Conservation (phyloP, 2,329 filamentous ascomycete genomes). For the Aspergillus carbonarius region DNA sequence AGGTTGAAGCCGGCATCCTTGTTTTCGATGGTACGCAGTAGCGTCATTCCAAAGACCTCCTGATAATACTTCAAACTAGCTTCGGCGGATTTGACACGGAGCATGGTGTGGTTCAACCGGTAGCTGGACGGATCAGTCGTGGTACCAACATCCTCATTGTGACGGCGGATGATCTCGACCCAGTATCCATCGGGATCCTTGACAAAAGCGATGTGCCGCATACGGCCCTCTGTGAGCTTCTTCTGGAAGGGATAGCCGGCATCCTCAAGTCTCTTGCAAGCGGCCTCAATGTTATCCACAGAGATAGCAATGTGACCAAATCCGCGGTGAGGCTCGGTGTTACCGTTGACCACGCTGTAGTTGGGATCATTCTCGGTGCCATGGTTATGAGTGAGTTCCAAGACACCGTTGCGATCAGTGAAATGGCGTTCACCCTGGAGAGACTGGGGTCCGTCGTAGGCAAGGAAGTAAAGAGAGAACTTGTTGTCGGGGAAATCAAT, state of each 20-base stretch:
- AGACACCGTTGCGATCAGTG: slow-evolving; percentile 80
- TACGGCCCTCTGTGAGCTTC: slow-evolving; percentile 83
- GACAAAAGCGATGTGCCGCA: slow-evolving; percentile 85
- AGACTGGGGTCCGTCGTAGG: slow-evolving; percentile 75
- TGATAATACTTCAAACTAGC: slow-evolving; percentile 77
- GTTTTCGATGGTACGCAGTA: slow-evolving; percentile 71
- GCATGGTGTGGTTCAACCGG: slow-evolving; percentile 69
- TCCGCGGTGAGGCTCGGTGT: slow-evolving; percentile 79
- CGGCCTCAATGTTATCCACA: slow-evolving; percentile 81
- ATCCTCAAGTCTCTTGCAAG: slow-evolving; percentile 84
- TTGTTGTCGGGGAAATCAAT: slow-evolving; percentile 81
- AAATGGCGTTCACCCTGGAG: slow-evolving; percentile 72
- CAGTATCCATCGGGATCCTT: slow-evolving; percentile 86
- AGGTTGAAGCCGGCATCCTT: slow-evolving; percentile 75
- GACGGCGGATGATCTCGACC: slow-evolving; percentile 61
- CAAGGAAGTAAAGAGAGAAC: slow-evolving; percentile 94
- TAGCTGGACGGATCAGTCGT: slow-evolving; percentile 75
- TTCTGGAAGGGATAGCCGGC: slow-evolving; percentile 94
- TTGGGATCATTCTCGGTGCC: slow-evolving; percentile 82
- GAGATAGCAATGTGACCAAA: slow-evolving; percentile 86
- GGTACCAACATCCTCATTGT: slow-evolving; percentile 68
- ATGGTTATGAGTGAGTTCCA: slow-evolving; percentile 83
- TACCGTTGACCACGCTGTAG: slow-evolving; percentile 83
- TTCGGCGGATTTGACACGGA: slow-evolving; percentile 81
- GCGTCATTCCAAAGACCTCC: slow-evolving; percentile 83